These are phyloP conservation scores for Osmanthus fragrans DNA, from an alignment of 257 asterid species.

Conservation along the genomic window DNA sequence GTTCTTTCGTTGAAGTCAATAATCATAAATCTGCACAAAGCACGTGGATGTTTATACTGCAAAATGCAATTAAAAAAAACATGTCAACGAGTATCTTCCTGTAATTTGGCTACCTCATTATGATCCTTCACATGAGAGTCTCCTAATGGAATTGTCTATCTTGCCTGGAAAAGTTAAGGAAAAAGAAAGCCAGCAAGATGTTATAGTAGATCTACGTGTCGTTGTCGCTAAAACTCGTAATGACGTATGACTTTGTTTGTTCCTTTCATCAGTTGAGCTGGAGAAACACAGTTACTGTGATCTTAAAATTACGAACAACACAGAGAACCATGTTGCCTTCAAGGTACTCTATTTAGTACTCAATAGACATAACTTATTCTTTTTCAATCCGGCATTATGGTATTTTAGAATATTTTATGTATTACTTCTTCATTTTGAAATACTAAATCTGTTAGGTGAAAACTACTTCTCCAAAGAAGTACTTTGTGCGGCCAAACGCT, in stretches of 20 bases:
- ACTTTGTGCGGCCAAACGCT: constrained; percentile 78
- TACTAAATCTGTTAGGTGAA: constrained; percentile 51
- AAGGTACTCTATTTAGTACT: constrained; percentile 44
- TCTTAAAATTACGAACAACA: constrained; percentile 70
- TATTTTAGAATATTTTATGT: neutral
- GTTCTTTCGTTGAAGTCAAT: neutral
- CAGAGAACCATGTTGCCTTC: constrained; percentile 75
- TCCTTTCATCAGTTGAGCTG: constrained; percentile 58
- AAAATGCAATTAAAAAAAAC: neutral
- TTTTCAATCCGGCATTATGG: neutral
- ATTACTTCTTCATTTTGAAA: neutral
- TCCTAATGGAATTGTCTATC: neutral
- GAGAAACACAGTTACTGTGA: constrained; percentile 83
- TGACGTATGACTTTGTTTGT: neutral
- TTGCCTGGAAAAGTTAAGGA: neutral
- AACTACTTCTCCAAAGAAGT: constrained; percentile 89
- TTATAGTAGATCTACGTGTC: neutral
- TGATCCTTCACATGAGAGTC: neutral
- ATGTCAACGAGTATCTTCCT: neutral
- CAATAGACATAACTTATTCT: neutral
- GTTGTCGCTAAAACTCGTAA: neutral
- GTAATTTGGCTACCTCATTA: neutral
- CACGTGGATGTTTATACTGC: neutral
- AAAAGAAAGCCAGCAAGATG: neutral
- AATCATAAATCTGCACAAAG: neutral